Base-by-base conservation (phyloP, 2,329 filamentous ascomycete genomes). In the Colletotrichum lentis region DNA sequence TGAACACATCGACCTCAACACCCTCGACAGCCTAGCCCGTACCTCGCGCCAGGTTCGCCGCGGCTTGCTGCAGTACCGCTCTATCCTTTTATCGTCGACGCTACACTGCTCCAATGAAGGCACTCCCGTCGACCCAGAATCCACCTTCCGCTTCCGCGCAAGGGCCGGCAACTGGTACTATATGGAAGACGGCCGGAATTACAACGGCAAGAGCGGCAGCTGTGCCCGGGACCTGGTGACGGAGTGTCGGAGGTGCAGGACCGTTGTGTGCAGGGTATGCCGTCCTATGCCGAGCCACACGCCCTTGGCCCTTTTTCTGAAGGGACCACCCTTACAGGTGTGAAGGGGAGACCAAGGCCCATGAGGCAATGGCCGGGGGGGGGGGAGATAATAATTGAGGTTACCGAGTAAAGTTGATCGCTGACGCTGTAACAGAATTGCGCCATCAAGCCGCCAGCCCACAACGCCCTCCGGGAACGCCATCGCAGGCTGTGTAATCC, bases 161-260 rank as follows among this genome's bases (percentile, higher is more conserved):
- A 82, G 86, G 62, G 85, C 86, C 39, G 80, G 82, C 68, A 86
- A 86, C 76, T 88, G 84, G 85, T 85, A 83, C 74, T 87, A 88
- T 73, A 86, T 88, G 81, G 82, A 87, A 69, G 83, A 87, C 62
- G 80, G 81, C 50, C 80, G 87, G 79, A 73, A 84, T 62, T 83
- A 82, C 72, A 81, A 84, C 70, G 90, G 91, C 60, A 95, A 93
- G 78, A 84, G 91, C 35, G 90, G 91, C 5, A 85, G 86, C 73
- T 98, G 95, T 76, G 95, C 95, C 24, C 85, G 93, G 69, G 95
- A 97, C 77, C 87, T 97, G 87, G 95, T 98, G 5, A 87, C 85
- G 49, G 90, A 91, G 72, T 97, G 95, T 78, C 88, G 93, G 63
- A 86, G 90, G 70, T 98, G 95, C 77, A 86, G 86, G 46, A 88